Evolutionary conservation across 2,329 filamentous ascomycete species (phyloP).

Genomic region (Fusarium decemcellulare): DNA sequence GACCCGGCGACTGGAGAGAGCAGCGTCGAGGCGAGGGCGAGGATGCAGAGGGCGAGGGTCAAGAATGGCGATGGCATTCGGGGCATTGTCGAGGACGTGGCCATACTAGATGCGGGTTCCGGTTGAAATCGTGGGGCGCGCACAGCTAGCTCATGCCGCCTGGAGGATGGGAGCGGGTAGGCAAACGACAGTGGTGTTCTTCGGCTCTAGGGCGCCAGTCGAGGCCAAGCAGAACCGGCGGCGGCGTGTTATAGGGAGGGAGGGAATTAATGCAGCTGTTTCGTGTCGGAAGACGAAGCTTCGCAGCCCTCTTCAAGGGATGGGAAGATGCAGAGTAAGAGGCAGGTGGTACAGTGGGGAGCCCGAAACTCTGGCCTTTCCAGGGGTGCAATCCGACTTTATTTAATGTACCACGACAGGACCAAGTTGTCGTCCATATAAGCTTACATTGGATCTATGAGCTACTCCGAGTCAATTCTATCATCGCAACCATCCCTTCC

Average conservation of each 20-base stretch:
- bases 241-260: constrained; percentile 20
- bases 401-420: too few relatives aligned
- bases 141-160: constrained; percentile 41
- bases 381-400: not conserved
- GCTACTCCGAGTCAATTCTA: too few relatives aligned
- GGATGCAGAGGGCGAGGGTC: constrained; percentile 32
- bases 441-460: too few relatives aligned
- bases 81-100: constrained; percentile 35
- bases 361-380: constrained; percentile 6
- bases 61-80: constrained; percentile 36
- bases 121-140: constrained; percentile 37
- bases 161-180: constrained; percentile 20
- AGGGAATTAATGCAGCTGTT: constrained; percentile 20
- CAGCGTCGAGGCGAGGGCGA: constrained; percentile 37
- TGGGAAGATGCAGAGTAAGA: not conserved
- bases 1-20: constrained; percentile 55
- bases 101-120: constrained; percentile 38
- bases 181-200: too few relatives aligned
- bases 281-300: constrained; percentile 37
- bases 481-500: too few relatives aligned
- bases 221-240: constrained; percentile 7
- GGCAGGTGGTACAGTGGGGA: constrained; percentile 24
- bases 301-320: constrained; percentile 31
- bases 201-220: not conserved
- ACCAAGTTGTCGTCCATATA: too few relatives aligned